Percentiles rank a stretch among this genome's conserved stretches.
Conservation (phyloP, 2,329 filamentous ascomycete species). For the Byssothecium circinans region DNA sequence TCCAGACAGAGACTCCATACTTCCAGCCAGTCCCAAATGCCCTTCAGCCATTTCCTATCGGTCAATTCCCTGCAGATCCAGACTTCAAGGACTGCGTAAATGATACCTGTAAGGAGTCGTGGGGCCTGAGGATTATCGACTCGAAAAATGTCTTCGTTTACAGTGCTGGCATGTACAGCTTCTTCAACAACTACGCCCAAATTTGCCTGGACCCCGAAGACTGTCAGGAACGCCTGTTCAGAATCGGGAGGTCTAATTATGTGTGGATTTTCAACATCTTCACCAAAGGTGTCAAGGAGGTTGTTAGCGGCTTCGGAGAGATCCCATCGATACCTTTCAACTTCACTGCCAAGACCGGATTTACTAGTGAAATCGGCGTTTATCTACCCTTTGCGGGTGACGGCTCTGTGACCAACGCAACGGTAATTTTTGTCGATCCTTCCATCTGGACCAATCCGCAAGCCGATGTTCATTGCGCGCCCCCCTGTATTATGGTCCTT, state of each 20-base stretch:
- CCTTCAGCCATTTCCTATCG: conserved; percentile 82
- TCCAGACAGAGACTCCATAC: conserved; percentile 88
- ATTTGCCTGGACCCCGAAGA: conserved; percentile 23
- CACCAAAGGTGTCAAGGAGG: too few species aligned
- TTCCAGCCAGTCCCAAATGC: conserved; percentile 44
- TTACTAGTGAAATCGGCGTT: too few species aligned
- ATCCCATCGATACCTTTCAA: too few species aligned
- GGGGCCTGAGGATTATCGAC: conserved; percentile 65
- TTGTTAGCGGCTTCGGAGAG: too few species aligned
- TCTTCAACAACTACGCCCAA: conserved; percentile 65
- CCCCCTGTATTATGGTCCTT: too few species aligned
- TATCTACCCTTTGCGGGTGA: too few species aligned
- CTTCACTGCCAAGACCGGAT: too few species aligned
- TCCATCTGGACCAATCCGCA: too few species aligned
- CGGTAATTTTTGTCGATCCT: too few species aligned
- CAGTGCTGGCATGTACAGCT: conserved; percentile 68
- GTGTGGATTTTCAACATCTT: too few species aligned
- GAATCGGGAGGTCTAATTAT: neutral
- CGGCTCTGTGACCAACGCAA: too few species aligned
- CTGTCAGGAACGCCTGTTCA: conserved; percentile 56
- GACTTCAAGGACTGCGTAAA: conserved; percentile 13
- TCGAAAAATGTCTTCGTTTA: conserved; percentile 61
- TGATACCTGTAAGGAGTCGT: conserved; percentile 52
- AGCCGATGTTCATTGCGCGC: too few species aligned
- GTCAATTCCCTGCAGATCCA: conserved; percentile 59